phyloP scores from a whole-genome alignment of 306 rosid species.

The Cyclanthera cordifolia region DNA sequence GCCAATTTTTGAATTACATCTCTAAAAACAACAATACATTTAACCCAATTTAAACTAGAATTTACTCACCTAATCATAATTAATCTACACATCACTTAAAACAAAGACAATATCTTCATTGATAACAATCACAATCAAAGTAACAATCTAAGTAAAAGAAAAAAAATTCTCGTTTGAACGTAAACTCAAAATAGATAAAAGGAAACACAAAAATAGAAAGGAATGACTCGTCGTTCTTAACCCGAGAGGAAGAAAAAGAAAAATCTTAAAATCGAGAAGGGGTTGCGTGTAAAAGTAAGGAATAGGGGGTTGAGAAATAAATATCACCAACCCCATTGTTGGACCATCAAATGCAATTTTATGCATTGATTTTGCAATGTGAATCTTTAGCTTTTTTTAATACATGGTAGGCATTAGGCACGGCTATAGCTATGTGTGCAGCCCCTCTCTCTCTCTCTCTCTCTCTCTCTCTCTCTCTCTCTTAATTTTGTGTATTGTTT shows the following conservation, averaged over 20 bases:
- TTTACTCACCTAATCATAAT: neutral
- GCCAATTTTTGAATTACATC: no score
- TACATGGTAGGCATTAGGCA: constrained; percentile 11
- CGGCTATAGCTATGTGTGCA: constrained; percentile 15
- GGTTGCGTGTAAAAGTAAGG: constrained; percentile 10
- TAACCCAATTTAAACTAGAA: neutral
- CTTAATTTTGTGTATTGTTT: neutral
- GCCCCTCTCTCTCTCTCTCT: no score
- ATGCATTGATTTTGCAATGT: neutral
- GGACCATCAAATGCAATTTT: neutral
- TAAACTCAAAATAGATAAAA: neutral
- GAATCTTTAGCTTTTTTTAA: neutral
- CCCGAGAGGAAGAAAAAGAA: no score
- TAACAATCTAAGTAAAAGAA: neutral
- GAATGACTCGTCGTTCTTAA: neutral
- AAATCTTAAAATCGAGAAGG: neutral
- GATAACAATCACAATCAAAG: no score
- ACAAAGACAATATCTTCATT: neutral
- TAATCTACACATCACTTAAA: neutral
- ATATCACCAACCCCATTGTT: constrained; percentile 3
- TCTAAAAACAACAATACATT: no score
- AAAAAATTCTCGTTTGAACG: neutral
- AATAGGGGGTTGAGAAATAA: constrained; percentile 8
- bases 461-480: no score
- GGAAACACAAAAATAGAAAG: neutral